These are phyloP conservation scores for Lasiodiplodia hormozganensis DNA, from an alignment of 2,329 filamentous ascomycete genomes.

Conservation along the genomic window DNA sequence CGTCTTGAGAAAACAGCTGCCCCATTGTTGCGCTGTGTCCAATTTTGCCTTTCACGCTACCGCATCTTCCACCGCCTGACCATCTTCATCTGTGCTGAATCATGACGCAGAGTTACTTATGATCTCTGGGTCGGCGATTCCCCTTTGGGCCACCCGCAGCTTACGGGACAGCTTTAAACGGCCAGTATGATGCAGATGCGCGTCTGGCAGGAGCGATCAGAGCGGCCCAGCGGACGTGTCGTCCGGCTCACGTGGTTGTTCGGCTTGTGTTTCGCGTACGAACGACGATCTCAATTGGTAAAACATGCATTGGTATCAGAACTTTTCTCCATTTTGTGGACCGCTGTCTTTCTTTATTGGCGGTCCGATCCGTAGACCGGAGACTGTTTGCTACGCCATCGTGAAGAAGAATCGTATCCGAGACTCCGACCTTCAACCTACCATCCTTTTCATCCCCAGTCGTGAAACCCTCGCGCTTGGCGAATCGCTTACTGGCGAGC, in stretches of 20 bases:
- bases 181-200: constrained; percentile 4
- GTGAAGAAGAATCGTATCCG: constrained; percentile 19
- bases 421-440: constrained; percentile 27
- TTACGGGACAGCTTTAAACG: constrained; percentile 12
- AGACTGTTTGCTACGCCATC: constrained; percentile 26
- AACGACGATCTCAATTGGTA: constrained; percentile 17
- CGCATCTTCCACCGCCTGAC: not conserved
- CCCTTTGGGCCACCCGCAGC: constrained; percentile 5
- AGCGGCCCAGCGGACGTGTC: constrained; percentile 1
- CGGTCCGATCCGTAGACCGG: constrained; percentile 27
- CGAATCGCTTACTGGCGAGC: constrained; percentile 56
- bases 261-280: constrained; percentile 17
- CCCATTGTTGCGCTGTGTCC: not conserved
- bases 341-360: constrained; percentile 20
- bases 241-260: not conserved
- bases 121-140: not conserved
- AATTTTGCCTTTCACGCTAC: not conserved
- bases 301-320: constrained; percentile 19
- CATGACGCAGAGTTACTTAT: not conserved
- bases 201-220: not conserved
- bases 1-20: not conserved
- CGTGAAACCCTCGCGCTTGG: constrained; percentile 11
- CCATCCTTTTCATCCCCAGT: constrained; percentile 12
- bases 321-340: constrained; percentile 29
- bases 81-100: constrained; percentile 11